Conservation (phyloP, 306 rosid species). For the Acacia melanoxylon region DNA sequence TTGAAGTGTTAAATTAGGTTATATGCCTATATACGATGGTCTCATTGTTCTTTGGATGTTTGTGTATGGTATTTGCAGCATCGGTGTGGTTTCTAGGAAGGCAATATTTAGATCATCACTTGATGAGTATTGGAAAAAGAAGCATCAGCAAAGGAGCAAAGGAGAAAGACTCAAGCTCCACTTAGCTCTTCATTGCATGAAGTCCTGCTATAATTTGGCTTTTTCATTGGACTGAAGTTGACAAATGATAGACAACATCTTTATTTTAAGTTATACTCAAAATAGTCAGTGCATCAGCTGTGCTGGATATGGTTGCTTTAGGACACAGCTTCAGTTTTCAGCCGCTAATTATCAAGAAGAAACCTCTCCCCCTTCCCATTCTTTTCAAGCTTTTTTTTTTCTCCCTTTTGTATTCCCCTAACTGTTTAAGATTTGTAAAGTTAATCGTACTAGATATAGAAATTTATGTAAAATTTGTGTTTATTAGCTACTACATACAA, state of each 20-base stretch:
- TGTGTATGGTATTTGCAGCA: slow-evolving; percentile 46
- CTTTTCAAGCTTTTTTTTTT: no score
- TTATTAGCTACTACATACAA: background rate
- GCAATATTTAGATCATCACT: slow-evolving; percentile 93
- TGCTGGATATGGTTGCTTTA: background rate
- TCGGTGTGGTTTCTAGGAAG: slow-evolving; percentile 92
- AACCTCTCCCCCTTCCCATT: background rate
- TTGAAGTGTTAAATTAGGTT: background rate
- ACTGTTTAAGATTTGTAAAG: no score
- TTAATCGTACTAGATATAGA: background rate
- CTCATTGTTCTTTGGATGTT: background rate
- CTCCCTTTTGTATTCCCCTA: no score
- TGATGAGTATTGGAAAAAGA: slow-evolving; percentile 88
- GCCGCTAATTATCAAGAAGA: background rate
- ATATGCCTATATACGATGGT: background rate
- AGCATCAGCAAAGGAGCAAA: slow-evolving; percentile 55
- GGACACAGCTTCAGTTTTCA: slow-evolving; percentile 5
- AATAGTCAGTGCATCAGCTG: slow-evolving; percentile 2
- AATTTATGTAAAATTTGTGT: background rate
- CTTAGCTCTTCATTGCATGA: slow-evolving; percentile 30
- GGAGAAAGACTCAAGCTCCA: slow-evolving; percentile 47
- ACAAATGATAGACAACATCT: slow-evolving; percentile 5
- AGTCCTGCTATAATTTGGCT: slow-evolving; percentile 3
- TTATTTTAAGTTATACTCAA: background rate
- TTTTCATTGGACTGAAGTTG: background rate